Conservation (phyloP, 169 alveolate genomes). For the Plasmodium fragile region DNA sequence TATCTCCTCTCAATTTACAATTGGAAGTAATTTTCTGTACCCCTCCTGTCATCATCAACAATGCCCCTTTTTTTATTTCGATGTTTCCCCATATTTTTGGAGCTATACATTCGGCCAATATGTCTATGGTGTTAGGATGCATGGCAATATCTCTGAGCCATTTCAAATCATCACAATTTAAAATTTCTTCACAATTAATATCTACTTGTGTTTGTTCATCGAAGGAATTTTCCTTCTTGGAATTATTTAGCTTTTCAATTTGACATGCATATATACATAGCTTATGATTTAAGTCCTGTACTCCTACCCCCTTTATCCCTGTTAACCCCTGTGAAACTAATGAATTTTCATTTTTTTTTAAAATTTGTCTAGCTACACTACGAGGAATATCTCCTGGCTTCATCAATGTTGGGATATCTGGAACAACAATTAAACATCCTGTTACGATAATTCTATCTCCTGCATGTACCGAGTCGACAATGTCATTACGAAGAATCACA, state of each 20-base stretch:
- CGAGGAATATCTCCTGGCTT: slow-evolving; percentile 96
- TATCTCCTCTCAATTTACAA: slow-evolving; percentile 96
- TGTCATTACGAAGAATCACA: slow-evolving; percentile 93
- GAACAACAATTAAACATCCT: slow-evolving; percentile 96
- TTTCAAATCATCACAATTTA: slow-evolving; percentile 81
- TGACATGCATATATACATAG: slow-evolving; percentile 92
- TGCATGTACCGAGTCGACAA: slow-evolving; percentile 96
- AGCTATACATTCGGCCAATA: slow-evolving; percentile 93
- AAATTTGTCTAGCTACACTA: slow-evolving; percentile 80
- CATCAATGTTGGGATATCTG: slow-evolving; percentile 95
- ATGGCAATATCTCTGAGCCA: slow-evolving; percentile 86
- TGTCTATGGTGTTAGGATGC: slow-evolving; percentile 85
- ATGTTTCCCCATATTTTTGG: slow-evolving; percentile 97
- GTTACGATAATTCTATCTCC: slow-evolving; percentile 96
- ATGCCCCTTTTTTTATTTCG: slow-evolving; percentile 97
- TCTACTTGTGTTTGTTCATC: slow-evolving; percentile 80
- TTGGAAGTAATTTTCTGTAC: slow-evolving; percentile 95
- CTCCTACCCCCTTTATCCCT: slow-evolving; percentile 97
- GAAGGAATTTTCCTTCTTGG: slow-evolving; percentile 74
- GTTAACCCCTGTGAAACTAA: slow-evolving; percentile 89
- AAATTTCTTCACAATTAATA: slow-evolving; percentile 81
- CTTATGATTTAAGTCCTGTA: slow-evolving; percentile 94
- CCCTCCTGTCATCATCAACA: slow-evolving; percentile 97
- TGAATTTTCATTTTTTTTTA: slow-evolving; percentile 81
- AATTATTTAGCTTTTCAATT: slow-evolving; percentile 80